A percentile compares a stretch with the other conserved stretches of the same genome.
phyloP scores from a whole-genome alignment of 108 stramenopile species.

The Pseudonitzschia pungens region DNA sequence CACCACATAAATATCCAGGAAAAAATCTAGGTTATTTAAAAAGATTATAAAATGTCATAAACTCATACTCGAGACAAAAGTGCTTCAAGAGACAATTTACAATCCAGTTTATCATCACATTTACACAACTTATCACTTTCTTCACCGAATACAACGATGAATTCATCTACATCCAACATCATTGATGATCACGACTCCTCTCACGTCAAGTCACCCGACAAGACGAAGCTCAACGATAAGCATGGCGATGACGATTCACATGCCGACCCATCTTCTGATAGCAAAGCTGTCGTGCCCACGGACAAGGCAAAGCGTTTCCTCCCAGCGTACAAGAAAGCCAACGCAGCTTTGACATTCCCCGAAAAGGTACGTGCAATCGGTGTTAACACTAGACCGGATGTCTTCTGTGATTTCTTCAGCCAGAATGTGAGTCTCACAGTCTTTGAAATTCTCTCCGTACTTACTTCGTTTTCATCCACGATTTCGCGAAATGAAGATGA shows the following conservation, averaged over 20 bases:
- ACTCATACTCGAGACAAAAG: background rate
- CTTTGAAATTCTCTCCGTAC: too few relatives aligned
- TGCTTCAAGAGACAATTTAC: background rate
- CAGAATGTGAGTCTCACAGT: too few relatives aligned
- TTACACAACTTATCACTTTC: too few relatives aligned
- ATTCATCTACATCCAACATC: background rate
- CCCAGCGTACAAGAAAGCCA: conserved; percentile 62
- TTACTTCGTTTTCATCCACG: background rate
- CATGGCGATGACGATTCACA: background rate
- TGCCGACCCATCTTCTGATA: background rate
- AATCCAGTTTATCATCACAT: background rate
- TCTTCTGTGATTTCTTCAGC: too few relatives aligned
- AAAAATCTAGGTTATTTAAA: background rate
- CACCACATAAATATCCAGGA: background rate
- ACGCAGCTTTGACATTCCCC: conserved; percentile 66
- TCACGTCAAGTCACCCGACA: background rate
- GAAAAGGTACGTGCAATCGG: conserved; percentile 54
- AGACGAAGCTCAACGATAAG: background rate
- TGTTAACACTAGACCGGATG: too few relatives aligned
- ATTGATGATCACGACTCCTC: background rate
- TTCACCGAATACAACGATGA: background rate
- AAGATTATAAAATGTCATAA: conserved; percentile 1
- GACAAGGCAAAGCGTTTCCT: conserved; percentile 44
- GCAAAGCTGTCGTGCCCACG: background rate
- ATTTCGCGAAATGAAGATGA: conserved; percentile 35